phyloP scores from a whole-genome alignment of 495 filamentous ascomycete genomes.

The Hypoxylon fragiforme region DNA sequence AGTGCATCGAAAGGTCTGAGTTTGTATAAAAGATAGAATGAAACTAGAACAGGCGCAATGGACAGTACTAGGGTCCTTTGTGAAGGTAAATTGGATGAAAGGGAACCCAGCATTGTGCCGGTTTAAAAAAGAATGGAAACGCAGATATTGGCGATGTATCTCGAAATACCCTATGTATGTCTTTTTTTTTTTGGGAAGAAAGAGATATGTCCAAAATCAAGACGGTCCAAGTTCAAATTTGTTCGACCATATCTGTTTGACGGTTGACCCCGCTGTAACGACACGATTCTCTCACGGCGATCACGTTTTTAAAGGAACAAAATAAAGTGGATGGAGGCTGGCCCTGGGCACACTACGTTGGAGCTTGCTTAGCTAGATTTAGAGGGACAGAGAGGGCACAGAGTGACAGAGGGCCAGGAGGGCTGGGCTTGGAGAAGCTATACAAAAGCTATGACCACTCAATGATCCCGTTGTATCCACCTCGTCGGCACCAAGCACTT shows the following conservation, averaged over 20 bases:
- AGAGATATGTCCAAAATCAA: too few species aligned
- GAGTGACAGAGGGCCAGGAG: too few species aligned
- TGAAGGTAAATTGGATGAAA: neutral
- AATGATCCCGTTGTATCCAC: neutral
- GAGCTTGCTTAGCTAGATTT: too few species aligned
- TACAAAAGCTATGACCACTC: neutral
- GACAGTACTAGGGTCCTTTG: slow-evolving; percentile 17
- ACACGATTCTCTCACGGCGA: neutral
- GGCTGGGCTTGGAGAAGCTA: too few species aligned
- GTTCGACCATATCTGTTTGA: neutral
- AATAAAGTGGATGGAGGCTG: neutral
- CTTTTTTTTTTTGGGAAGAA: too few species aligned
- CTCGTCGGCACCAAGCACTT: too few species aligned
- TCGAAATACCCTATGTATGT: too few species aligned
- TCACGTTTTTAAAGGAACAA: neutral
- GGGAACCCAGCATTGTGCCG: slow-evolving; percentile 7
- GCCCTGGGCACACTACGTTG: too few species aligned
- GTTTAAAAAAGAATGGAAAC: neutral
- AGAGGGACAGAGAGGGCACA: too few species aligned
- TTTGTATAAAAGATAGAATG: slow-evolving; percentile 28
- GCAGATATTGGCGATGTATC: too few species aligned
- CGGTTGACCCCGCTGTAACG: neutral
- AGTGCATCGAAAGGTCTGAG: slow-evolving; percentile 1
- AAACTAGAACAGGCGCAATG: slow-evolving; percentile 23
- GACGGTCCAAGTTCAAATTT: neutral